These are phyloP conservation scores for Pleurotus tuber-regium DNA, from an alignment of 768 basidiomycete genomes.

Conservation along the genomic window DNA sequence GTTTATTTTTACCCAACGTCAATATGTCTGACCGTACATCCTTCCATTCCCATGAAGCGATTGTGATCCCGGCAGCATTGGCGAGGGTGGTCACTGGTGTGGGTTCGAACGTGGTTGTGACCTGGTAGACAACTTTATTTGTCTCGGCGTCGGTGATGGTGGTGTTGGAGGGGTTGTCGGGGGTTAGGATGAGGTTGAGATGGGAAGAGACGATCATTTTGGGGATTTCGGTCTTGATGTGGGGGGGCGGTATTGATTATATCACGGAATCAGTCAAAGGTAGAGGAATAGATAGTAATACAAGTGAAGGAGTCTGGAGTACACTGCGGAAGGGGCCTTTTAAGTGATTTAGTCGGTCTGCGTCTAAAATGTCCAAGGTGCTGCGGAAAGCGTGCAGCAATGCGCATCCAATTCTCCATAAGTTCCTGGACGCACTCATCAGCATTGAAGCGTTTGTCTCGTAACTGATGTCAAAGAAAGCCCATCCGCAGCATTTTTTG, in stretches of 20 bases:
- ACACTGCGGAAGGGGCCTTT: too few species aligned
- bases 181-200: constrained; percentile 30
- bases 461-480: too few species aligned
- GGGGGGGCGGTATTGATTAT: background rate
- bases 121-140: constrained; percentile 32
- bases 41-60: constrained; percentile 38
- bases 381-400: too few species aligned
- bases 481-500: too few species aligned
- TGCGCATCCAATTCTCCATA: too few species aligned
- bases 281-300: too few species aligned
- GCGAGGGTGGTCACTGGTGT: constrained; percentile 30
- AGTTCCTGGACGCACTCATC: too few species aligned
- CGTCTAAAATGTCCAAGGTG: too few species aligned
- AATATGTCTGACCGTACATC: constrained; percentile 36
- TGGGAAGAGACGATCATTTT: background rate
- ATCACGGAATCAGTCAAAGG: too few species aligned
- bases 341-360: too few species aligned
- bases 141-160: constrained; percentile 28
- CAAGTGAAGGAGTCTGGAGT: too few species aligned
- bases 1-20: constrained; percentile 28
- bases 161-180: constrained; percentile 43
- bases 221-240: background rate
- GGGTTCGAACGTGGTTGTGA: constrained; percentile 29
- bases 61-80: constrained; percentile 26
- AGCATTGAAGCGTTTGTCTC: too few species aligned